These are phyloP conservation scores for Corymbia calophylla DNA, from an alignment of 441 rosid genomes.

Conservation along the genomic window DNA sequence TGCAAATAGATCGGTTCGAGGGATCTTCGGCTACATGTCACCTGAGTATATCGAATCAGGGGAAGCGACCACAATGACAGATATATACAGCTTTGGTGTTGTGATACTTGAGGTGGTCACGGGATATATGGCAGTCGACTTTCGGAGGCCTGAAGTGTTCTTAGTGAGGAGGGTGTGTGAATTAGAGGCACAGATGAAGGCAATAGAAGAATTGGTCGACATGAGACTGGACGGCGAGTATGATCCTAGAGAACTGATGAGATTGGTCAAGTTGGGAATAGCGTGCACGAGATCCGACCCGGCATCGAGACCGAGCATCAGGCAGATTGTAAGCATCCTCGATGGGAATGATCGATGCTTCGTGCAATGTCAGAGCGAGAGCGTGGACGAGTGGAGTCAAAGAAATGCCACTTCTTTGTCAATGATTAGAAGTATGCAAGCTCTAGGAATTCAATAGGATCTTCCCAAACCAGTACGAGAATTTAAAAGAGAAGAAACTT, in stretches of 20 bases:
- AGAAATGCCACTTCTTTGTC: slow-evolving; percentile 53
- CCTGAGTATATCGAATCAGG: slow-evolving; percentile 89
- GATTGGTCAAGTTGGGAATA: slow-evolving; percentile 58
- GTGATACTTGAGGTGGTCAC: slow-evolving; percentile 82
- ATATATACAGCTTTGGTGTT: slow-evolving; percentile 86
- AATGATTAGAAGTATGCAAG: slow-evolving; percentile 67
- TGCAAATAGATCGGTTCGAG: slow-evolving; percentile 56
- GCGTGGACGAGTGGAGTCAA: slow-evolving; percentile 53
- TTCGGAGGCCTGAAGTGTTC: slow-evolving; percentile 64
- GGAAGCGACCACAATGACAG: slow-evolving; percentile 75
- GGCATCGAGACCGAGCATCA: slow-evolving; percentile 58
- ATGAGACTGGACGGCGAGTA: slow-evolving; percentile 37
- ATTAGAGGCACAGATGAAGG: slow-evolving; percentile 35
- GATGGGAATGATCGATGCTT: slow-evolving; percentile 62
- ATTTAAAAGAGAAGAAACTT: not conserved
- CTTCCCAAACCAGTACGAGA: not conserved
- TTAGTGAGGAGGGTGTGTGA: slow-evolving; percentile 48
- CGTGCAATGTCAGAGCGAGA: slow-evolving; percentile 33
- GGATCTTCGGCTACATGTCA: slow-evolving; percentile 92
- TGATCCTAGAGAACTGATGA: slow-evolving; percentile 38
- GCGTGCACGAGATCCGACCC: slow-evolving; percentile 79
- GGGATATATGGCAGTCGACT: slow-evolving; percentile 85
- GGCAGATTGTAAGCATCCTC: slow-evolving; percentile 78
- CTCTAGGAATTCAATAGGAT: slow-evolving; percentile 66
- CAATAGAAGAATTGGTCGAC: slow-evolving; percentile 55